Base-by-base conservation (phyloP, 2,329 filamentous ascomycete species). In the Lecanicillium sp. region DNA sequence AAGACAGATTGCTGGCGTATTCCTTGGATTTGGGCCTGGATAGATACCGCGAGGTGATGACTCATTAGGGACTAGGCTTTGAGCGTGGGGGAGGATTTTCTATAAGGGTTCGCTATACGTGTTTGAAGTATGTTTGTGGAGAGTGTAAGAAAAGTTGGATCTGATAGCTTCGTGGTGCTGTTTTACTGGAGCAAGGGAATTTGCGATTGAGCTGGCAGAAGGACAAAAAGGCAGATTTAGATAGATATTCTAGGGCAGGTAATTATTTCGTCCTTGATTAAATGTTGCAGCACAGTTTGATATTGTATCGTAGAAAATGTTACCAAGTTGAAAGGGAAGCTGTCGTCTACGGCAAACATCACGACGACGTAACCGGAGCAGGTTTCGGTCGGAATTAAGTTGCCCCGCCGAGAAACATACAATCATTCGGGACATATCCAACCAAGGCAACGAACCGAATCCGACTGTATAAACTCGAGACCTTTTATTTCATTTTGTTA, bases 1-100 rank as follows among this genome's bases (percentile, higher is more conserved):
- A 85, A 49, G 84, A 90, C 56, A 73, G 78, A 29, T 74, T 83
- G 49, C 62, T 87, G 43, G 70, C 74, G 49, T 83, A 89, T 57
- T 80, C 83, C 8, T 73, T 79, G 25, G 76, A 84, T 44, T 65
- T 87, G 48, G 80, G 82, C 47, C 68, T 80, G 50, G 71, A 73
- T 39, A 85, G 85, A 51, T 87, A 85, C 57, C 69, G 70, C 42
- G 71, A 73, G 41, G 67, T 83, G 29, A 78, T 82, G 73, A 72
- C 64, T 5, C 59, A 63, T 36, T 64, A 45, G 38, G 18, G 16
- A 15, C 15, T 40, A 25, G 22, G 22, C 22, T 7, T 14, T 14
- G 11, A 8, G 15, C 9, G 33, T 28, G 16, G 28, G 19, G n/a
- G 18, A 20, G 19, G 17, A 13, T 7, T 11, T 33, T 15, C 18